Conservation (phyloP, 1,284 basidiomycete species). For the Inonotus obliquus region DNA sequence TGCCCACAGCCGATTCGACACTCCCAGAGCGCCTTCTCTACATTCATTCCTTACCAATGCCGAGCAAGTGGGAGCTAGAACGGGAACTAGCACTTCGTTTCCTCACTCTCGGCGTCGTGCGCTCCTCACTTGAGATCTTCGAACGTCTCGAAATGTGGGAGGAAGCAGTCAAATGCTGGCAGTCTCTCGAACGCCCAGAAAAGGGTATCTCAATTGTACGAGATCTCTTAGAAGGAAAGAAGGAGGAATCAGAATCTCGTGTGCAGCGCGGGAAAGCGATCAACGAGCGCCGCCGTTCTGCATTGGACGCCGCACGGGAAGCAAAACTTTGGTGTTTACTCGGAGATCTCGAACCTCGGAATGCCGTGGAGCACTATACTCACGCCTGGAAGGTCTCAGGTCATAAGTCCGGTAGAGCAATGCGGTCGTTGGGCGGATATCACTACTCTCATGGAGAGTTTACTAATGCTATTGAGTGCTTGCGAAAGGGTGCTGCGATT, state of each 20-base stretch:
- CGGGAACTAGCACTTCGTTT: conserved; percentile 81
- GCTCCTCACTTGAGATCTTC: conserved; percentile 88
- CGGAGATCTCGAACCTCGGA: conserved; percentile 82
- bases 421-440: conserved; percentile 85
- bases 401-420: conserved; percentile 80
- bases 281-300: conserved; percentile 37
- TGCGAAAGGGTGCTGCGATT: conserved; percentile 76
- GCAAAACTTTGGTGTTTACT: conserved; percentile 96
- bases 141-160: conserved; percentile 96
- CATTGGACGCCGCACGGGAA: conserved; percentile 66
- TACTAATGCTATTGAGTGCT: conserved; percentile 57
- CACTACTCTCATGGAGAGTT: conserved; percentile 72
- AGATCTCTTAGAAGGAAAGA: conserved; percentile 79
- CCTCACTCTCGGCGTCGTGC: conserved; percentile 77
- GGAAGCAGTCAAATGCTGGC: conserved; percentile 84
- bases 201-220: conserved; percentile 75
- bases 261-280: conserved; percentile 54
- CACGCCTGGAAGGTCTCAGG: conserved; percentile 83
- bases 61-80: conserved; percentile 90
- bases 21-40: conserved; percentile 71
- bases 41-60: conserved; percentile 75
- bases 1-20: conserved; percentile 79
- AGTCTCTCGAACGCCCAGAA: conserved; percentile 72
- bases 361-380: conserved; percentile 70
- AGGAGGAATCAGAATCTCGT: conserved; percentile 76